Evolutionary conservation across 345 rosid genomes (phyloP).

Genomic region (Populus euphratica): DNA sequence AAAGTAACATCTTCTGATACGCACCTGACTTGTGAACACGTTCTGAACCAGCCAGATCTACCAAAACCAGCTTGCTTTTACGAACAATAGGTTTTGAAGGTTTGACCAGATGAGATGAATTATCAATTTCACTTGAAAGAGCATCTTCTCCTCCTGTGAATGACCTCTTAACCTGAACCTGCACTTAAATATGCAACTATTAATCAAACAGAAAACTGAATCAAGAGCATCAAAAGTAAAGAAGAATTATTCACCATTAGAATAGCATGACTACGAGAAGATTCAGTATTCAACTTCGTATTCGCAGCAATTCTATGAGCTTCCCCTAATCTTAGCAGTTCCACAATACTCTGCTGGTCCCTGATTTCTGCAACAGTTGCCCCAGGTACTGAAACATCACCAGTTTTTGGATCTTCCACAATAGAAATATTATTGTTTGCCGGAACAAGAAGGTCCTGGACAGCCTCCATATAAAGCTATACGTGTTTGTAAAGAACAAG

Average conservation of each 20-base stretch:
- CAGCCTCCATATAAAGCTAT: conserved; percentile 35
- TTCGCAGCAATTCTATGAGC: conserved; percentile 36
- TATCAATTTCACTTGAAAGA: conserved; percentile 12
- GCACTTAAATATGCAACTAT: conserved; percentile 2
- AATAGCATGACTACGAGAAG: conserved; percentile 35
- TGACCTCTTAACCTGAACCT: conserved; percentile 30
- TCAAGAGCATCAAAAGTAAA: not conserved
- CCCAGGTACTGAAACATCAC: conserved; percentile 35
- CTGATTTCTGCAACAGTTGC: conserved; percentile 31
- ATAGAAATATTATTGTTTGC: conserved; percentile 30
- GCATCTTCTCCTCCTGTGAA: conserved; percentile 23
- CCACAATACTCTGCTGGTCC: conserved; percentile 28
- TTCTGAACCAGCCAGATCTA: conserved; percentile 39
- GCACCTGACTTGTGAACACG: conserved; percentile 35
- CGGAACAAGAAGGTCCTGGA: conserved; percentile 35
- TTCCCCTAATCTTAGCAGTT: conserved; percentile 35
- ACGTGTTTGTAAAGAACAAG: not conserved
- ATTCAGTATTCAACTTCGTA: conserved; percentile 34
- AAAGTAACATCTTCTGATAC: not conserved
- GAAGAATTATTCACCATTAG: conserved; percentile 23
- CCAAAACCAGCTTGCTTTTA: conserved; percentile 33
- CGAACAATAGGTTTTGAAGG: conserved; percentile 31
- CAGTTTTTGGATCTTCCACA: conserved; percentile 33
- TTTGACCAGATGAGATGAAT: conserved; percentile 28
- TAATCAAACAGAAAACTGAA: not conserved